Evolutionary conservation across 305 asterid species (phyloP), one percentile per base, ranked within the genome.

Genomic region (Striga hermonthica): DNA sequence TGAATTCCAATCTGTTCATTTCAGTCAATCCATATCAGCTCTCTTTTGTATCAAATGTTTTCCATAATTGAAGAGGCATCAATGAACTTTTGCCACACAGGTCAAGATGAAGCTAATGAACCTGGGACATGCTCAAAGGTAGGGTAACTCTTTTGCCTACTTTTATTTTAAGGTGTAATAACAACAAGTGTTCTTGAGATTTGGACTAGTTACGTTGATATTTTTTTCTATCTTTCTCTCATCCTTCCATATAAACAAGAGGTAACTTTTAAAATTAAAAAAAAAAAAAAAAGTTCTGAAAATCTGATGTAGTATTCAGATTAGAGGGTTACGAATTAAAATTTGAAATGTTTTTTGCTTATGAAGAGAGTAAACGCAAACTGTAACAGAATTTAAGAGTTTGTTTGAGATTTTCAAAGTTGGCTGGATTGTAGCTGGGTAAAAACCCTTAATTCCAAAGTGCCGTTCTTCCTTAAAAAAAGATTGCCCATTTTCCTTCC

Each of bases 111-210:
- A 93, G 85, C 81, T 90, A 49, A 70, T 77, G 66, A 88, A 81
- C 70, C 28, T 83, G 72, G 96, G 96, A 52, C 99, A 86, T 69
- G 87, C 91, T 73, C 99, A 93, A 71, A 90, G 88, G 99, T 91
- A 65, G 67, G 75, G 73, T 66, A 45, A 56, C 43, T 36, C 13
- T 39, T 65, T 50, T 9, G 3, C 37, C 6, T n/a, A 34, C 58
- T 47, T 8, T 48, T 34, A 15, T 35, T 35, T 45, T 60, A n/a
- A 35, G 6, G 57, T 68, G 36, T 55, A 7, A 41, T 41, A 3
- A 41, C 47, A 41, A 5, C 2, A 4, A 10, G 3, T 10, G 2
- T 7, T 5, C 47, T 41, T n/a, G 12, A 8, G 15, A 43, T 5
- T 34, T 36, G 44, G 5, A 1, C 47, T 6, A 41, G 10, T 41